A percentile compares a stretch with the other conserved stretches of the same genome.
Conservation (phyloP, 2,329 filamentous ascomycete genomes). For the Colletotrichum gloeosporioides region DNA sequence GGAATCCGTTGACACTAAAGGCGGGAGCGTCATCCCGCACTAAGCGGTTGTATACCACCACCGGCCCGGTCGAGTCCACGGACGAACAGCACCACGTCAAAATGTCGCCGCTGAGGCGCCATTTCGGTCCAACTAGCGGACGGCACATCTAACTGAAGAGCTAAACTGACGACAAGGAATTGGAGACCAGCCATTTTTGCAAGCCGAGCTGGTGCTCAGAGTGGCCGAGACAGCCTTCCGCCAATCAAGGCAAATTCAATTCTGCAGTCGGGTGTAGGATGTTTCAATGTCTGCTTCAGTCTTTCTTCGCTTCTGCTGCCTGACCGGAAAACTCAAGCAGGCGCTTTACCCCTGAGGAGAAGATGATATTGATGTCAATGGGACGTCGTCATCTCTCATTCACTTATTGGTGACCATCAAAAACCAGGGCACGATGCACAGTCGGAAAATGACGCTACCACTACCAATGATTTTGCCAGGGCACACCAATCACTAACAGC, state of each 20-base stretch:
- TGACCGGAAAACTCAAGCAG: neutral
- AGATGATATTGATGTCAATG: neutral
- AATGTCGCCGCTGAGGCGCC: neutral
- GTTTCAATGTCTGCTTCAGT: neutral
- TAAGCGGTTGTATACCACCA: neutral
- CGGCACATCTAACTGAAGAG: neutral
- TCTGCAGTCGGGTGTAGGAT: neutral
- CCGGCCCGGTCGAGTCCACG: neutral
- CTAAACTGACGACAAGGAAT: neutral
- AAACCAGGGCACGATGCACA: neutral
- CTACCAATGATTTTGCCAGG: neutral
- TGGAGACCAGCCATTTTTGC: neutral
- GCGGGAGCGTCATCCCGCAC: neutral
- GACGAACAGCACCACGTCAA: neutral
- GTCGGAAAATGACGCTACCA: neutral
- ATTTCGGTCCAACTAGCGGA: neutral
- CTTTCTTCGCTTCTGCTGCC: neutral
- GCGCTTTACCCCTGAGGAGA: neutral
- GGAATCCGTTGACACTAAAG: neutral
- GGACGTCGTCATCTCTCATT: neutral
- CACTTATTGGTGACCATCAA: neutral
- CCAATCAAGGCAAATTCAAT: neutral
- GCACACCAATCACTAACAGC: neutral
- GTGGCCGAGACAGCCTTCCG: neutral
- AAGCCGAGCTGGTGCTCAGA: neutral